Evolutionary conservation across 78 protist species (phyloP).

Genomic region (Tieghemostelium lacteum): DNA sequence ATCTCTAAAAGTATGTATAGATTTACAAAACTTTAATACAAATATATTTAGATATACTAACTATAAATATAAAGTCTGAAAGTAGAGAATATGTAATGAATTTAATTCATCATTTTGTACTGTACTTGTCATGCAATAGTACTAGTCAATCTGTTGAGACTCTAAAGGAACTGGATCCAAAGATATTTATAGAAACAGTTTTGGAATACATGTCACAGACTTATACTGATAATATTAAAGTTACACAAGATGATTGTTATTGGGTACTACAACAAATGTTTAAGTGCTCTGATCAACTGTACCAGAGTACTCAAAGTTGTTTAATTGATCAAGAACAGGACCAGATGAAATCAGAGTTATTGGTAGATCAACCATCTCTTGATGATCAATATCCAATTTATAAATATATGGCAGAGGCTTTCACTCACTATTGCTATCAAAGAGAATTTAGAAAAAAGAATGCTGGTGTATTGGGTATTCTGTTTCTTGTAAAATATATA

Average conservation of each 20-base stretch:
- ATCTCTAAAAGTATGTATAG: conserved; percentile 14
- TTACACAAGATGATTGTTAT: too few species aligned
- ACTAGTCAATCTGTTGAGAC: background rate
- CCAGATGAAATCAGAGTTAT: too few species aligned
- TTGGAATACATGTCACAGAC: background rate
- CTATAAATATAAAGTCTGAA: background rate
- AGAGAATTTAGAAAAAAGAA: conserved; percentile 1
- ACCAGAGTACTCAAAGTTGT: too few species aligned
- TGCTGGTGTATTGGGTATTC: conserved; percentile 66
- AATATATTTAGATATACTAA: too few species aligned
- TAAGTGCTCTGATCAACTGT: too few species aligned
- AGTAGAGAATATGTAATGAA: conserved; percentile 8
- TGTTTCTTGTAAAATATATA: conserved; percentile 26
- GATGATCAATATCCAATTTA: background rate
- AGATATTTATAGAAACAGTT: conserved; percentile 18
- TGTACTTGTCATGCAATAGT: conserved; percentile 5
- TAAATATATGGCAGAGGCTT: conserved; percentile 19
- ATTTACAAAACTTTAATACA: too few species aligned
- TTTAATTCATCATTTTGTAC: conserved; percentile 34
- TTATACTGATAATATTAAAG: background rate
- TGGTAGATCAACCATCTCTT: too few species aligned
- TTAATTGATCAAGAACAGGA: too few species aligned
- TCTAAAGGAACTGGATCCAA: conserved; percentile 25
- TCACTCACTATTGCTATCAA: conserved; percentile 21
- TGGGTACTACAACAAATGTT: too few species aligned